Evolutionary conservation across 1,284 basidiomycete genomes (phyloP).

Genomic region (Tremellales sp.): DNA sequence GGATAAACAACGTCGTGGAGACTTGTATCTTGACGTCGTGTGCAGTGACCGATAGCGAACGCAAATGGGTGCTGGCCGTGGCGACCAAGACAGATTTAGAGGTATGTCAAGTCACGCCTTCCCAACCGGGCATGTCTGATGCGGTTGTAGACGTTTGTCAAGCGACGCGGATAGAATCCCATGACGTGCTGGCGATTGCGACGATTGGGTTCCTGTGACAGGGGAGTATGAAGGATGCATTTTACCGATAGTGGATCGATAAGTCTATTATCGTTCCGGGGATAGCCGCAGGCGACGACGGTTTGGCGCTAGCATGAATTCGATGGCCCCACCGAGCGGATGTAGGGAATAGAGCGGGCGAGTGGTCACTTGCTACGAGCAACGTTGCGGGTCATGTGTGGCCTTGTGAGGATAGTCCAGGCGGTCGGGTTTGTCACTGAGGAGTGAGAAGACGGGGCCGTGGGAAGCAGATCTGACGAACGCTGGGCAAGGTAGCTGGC

Average conservation of each 20-base stretch:
- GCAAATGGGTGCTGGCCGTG: slow-evolving; percentile 81
- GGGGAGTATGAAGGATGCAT: neutral
- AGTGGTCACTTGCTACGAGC: no score
- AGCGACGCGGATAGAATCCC: slow-evolving; percentile 8
- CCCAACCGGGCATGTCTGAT: neutral
- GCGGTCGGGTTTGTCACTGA: no score
- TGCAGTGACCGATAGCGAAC: slow-evolving; percentile 70
- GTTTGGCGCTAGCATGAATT: neutral
- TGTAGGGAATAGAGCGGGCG: neutral
- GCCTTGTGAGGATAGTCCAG: no score
- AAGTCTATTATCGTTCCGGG: neutral
- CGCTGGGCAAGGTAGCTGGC: no score
- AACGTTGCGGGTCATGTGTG: no score
- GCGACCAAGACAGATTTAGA: slow-evolving; percentile 76
- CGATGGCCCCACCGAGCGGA: neutral
- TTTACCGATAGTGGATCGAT: neutral
- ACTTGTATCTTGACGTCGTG: slow-evolving; percentile 5
- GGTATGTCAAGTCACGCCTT: slow-evolving; percentile 51
- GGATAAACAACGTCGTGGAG: neutral
- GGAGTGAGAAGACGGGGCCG: no score
- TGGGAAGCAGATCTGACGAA: no score
- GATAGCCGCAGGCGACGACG: neutral
- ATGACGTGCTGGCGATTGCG: neutral
- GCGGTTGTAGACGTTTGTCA: slow-evolving; percentile 23
- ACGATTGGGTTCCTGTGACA: neutral